Base-by-base conservation (phyloP, 345 rosid genomes). In the Gossypium sturtianum region DNA sequence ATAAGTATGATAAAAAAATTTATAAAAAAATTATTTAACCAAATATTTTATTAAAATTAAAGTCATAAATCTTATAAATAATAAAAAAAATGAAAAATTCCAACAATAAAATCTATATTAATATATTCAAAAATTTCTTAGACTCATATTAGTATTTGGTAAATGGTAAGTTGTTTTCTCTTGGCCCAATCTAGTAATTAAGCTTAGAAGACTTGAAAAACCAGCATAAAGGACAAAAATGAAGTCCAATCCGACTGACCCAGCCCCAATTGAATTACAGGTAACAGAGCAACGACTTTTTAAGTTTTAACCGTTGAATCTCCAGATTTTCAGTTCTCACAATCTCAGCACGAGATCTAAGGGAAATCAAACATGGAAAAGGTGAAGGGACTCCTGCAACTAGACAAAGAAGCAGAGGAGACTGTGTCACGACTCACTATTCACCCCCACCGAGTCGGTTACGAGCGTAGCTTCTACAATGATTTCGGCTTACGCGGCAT, bases 401-500 rank as follows among this genome's bases (percentile, higher is more conserved):
- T 89, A 16, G 71, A 27, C 78, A 77, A 82, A n/a, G 90, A 86
- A 54, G 91, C 74, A 9, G 86, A 85, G 13, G 85, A 80, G 70
- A 71, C 51, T 70, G 80, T 87, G n/a, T 80, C 87, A 7, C 82
- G 83, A 59, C 87, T 89, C 83, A 77, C 77, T 12, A 23, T 86
- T 47, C 84, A 73, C 7, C 86, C 85, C 49, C 87, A 76, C 73
- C 87, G 83, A 43, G 53, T 69, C 34, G 84, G 80, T 9, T 64
- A 64, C 11, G 83, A 78, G 12, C 54, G 74, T 71, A 88, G 95
- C 66, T 89, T 90, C 82, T 91, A 86, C 74, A 93, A 89, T 74
- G 84, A 74, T 73, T 93, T 93, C 73, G 70, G 83, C 12, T 70
- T 87, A 69, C 81, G 89, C 53, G 98, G 98, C 59, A 89, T 95